Base-by-base conservation (phyloP, 2,329 filamentous ascomycete species). In the Drechslerella dactyloides region DNA sequence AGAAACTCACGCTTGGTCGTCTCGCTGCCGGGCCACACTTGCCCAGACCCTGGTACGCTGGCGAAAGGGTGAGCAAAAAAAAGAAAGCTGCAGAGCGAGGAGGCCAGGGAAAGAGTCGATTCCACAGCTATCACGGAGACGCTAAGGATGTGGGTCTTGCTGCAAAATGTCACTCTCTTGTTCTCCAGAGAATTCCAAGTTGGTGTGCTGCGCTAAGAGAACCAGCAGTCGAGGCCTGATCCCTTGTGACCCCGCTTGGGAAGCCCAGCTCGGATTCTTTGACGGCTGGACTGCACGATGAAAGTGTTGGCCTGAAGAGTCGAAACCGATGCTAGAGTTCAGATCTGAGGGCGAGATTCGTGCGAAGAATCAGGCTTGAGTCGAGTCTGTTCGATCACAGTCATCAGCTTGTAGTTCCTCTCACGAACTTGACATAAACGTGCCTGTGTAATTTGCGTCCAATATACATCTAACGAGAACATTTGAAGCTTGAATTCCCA, bases 1-100 rank as follows among this genome's bases (percentile, higher is more conserved):
- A 63, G 66, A 70, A 70, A 64, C 66, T 70, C 66, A 70, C 69
- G 64, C 62, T 62, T 63, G 53, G 68, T 65, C 57, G 56, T 65
- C 56, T 66, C 64, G 74, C 64, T 73, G 74, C 72, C 58, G 64
- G 66, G 58, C 68, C 60, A 65, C 63, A 54, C 60, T 73, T 68
- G 72, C 68, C 57, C 72, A 69, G 74, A 63, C 72, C 74, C 62
- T 72, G 72, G 65, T 72, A 69, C 73, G 65, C 66, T 44, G 33
- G 60, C 51, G 37, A 48, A 63, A 65, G 62, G 60, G 44, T 44
- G 35, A 57, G 55, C 27, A 19, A 60, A 27, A 50, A 37, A 56
- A 56, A 52, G 66, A 42, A 30, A 50, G 57, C 66, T 33, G 58
- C 64, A 58, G 59, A 69, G 58, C 58, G 60, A 42, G 53, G 42